Base-by-base conservation (phyloP, 2,329 filamentous ascomycete genomes). In the Tolypocladium paradoxum region DNA sequence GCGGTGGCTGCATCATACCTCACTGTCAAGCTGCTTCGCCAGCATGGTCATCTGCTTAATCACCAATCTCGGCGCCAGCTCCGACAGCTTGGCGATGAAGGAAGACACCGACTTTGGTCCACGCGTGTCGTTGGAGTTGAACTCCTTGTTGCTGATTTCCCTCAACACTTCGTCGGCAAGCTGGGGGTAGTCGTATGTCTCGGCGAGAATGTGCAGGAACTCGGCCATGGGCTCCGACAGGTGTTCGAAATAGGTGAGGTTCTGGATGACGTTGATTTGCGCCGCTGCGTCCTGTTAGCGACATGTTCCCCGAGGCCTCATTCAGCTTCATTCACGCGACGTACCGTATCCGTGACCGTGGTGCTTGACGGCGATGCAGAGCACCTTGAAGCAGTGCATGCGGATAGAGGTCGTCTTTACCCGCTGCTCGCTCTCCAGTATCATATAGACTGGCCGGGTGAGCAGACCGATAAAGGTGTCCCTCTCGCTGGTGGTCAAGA, bases 171-270 rank as follows among this genome's bases (percentile, higher is more conserved):
- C 93, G 66, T 96, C 93, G 5, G 90, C 87, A 9, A 99, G 78
- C 64, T 99, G 93, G 18, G 91, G 88, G 66, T 97, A 95, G 70
- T 99, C 93, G 72, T 97, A 99, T 73, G 96, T 92, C 67, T 97
- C 91, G 1, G 91, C 86, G 29, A 99, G 76, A 63, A 97, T 99
- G 62, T 97, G 90, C 5, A 99, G 75, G 62, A 99, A 96, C 68
- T 99, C 95, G 34, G 93, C 93, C 93, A 99, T 99, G 1, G 93
- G 93, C 65, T 99, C 93, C 0, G 93, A 92, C n/a, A 99, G 74
- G 69, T 99, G 93, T 71, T 99, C 93, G 63, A 97, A 99, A 68
- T 99, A 99, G 6, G 93, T 96, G 60, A 99, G 73, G 65, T 93
- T 97, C 69, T 99, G 93, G 52, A 97, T 91, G 63, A 99, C 95